Evolutionary conservation across 305 asterid species (phyloP).

Genomic region (Fraxinus nigra): DNA sequence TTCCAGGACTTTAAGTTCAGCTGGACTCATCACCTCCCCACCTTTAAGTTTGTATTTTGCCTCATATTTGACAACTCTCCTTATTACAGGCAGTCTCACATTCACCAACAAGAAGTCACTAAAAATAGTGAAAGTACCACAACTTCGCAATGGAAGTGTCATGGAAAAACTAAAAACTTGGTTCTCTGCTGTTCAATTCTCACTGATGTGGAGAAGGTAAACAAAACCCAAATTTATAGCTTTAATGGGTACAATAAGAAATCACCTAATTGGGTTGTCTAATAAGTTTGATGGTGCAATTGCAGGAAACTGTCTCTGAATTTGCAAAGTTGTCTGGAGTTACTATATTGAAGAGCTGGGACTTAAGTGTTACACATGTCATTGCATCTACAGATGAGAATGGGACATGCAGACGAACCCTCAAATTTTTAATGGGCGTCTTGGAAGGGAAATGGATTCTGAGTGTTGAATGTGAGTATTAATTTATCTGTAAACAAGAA

Average conservation of each 20-base stretch:
- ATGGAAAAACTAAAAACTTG: slow-evolving; percentile 46
- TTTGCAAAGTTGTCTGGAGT: slow-evolving; percentile 52
- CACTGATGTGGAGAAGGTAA: slow-evolving; percentile 62
- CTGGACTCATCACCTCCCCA: neutral
- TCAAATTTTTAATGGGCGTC: slow-evolving; percentile 86
- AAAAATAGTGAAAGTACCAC: slow-evolving; percentile 32
- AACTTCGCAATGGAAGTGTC: slow-evolving; percentile 45
- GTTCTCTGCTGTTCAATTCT: slow-evolving; percentile 83
- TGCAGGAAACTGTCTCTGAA: slow-evolving; percentile 55
- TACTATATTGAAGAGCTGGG: slow-evolving; percentile 70
- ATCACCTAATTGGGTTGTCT: neutral
- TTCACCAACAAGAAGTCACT: slow-evolving; percentile 27
- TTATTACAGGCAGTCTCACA: slow-evolving; percentile 39
- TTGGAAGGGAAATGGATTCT: slow-evolving; percentile 93
- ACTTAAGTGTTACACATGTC: slow-evolving; percentile 73
- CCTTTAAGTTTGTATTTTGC: neutral
- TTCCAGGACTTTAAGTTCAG: slow-evolving; percentile 1
- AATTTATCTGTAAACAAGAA: neutral
- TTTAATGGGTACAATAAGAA: neutral
- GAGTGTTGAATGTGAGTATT: slow-evolving; percentile 64
- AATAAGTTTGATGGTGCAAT: slow-evolving; percentile 11
- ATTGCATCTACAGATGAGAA: slow-evolving; percentile 77
- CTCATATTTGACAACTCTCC: neutral
- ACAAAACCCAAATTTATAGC: slow-evolving; percentile 2
- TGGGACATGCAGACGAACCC: slow-evolving; percentile 88